Conservation (phyloP, 2,329 filamentous ascomycete species). For the Hymenoscyphus repandus region DNA sequence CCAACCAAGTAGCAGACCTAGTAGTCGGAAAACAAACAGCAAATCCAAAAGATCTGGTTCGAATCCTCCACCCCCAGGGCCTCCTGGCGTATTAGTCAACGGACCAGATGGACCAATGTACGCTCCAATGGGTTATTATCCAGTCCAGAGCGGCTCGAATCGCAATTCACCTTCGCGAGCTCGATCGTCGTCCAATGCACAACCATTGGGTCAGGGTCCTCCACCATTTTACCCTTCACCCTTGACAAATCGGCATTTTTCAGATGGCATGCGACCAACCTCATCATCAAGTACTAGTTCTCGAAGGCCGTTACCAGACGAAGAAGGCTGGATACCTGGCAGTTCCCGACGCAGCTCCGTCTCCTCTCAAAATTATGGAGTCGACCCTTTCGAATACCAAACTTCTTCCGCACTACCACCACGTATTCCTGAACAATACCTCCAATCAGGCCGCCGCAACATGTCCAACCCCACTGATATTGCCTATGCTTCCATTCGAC, state of each 20-base stretch:
- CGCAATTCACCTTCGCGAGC: constrained; percentile 32
- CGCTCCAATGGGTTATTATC: constrained; percentile 39
- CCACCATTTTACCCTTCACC: constrained; percentile 16
- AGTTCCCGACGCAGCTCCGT: constrained; percentile 30
- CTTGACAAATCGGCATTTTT: constrained; percentile 21
- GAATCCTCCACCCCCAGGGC: constrained; percentile 35
- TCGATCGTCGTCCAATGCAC: constrained; percentile 23
- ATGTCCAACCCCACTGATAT: constrained; percentile 33
- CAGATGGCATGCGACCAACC: constrained; percentile 28
- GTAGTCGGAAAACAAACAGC: constrained; percentile 23
- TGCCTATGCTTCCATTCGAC: constrained; percentile 28
- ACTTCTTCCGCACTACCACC: constrained; percentile 24
- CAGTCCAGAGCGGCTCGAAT: constrained; percentile 27
- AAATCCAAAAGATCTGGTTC: constrained; percentile 30
- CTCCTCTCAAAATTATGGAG: constrained; percentile 27
- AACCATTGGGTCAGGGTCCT: constrained; percentile 18
- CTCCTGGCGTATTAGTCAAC: constrained; percentile 40
- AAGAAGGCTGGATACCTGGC: constrained; percentile 39
- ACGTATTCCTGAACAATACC: constrained; percentile 29
- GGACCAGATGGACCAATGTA: constrained; percentile 44
- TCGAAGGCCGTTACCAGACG: constrained; percentile 40
- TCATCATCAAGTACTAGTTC: constrained; percentile 36
- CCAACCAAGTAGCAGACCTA: constrained; percentile 18
- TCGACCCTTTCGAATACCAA: constrained; percentile 36
- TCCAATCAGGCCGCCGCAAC: constrained; percentile 27